phyloP scores from a whole-genome alignment of 805 yeast species.

The Saturnispora sekii region DNA sequence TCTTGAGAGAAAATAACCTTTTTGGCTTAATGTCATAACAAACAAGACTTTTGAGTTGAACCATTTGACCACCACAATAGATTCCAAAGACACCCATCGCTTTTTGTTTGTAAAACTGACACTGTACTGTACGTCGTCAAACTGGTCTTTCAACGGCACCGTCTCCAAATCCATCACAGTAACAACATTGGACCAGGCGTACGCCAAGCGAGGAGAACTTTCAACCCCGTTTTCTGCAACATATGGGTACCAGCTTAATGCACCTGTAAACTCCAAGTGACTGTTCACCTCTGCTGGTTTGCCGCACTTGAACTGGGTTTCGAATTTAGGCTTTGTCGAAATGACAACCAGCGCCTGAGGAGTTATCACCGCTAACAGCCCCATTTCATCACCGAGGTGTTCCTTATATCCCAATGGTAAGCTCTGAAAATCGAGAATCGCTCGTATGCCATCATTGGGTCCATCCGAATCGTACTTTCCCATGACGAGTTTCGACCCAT shows the following conservation, averaged over 20 bases:
- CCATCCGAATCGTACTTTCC: slow-evolving; percentile 33
- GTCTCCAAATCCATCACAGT: slow-evolving; percentile 34
- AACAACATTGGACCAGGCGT: slow-evolving; percentile 56
- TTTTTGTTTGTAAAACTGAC: slow-evolving; percentile 32
- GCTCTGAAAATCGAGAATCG: slow-evolving; percentile 33
- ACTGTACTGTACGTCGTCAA: slow-evolving; percentile 17
- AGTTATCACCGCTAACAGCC: slow-evolving; percentile 52
- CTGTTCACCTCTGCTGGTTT: slow-evolving; percentile 32
- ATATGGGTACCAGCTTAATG: slow-evolving; percentile 59
- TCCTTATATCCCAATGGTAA: slow-evolving; percentile 46
- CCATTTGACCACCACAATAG: slow-evolving; percentile 53
- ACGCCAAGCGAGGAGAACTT: slow-evolving; percentile 43
- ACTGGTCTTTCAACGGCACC: slow-evolving; percentile 22
- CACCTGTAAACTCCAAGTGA: slow-evolving; percentile 31
- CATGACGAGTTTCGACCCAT: slow-evolving; percentile 38
- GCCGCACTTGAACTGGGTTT: slow-evolving; percentile 45
- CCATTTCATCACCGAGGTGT: slow-evolving; percentile 47
- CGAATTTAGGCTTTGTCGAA: slow-evolving; percentile 41
- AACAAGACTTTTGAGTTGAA: slow-evolving; percentile 31
- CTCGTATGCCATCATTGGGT: slow-evolving; percentile 10
- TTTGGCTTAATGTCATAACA: slow-evolving; percentile 36
- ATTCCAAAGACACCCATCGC: slow-evolving; percentile 36
- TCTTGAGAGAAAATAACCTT: slow-evolving; percentile 34
- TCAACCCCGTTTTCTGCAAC: slow-evolving; percentile 18
- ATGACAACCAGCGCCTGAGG: slow-evolving; percentile 40